Percentiles rank a stretch among this genome's conserved stretches.
phyloP scores from a whole-genome alignment of 2,329 filamentous ascomycete species.

The Neonectria magnoliae region DNA sequence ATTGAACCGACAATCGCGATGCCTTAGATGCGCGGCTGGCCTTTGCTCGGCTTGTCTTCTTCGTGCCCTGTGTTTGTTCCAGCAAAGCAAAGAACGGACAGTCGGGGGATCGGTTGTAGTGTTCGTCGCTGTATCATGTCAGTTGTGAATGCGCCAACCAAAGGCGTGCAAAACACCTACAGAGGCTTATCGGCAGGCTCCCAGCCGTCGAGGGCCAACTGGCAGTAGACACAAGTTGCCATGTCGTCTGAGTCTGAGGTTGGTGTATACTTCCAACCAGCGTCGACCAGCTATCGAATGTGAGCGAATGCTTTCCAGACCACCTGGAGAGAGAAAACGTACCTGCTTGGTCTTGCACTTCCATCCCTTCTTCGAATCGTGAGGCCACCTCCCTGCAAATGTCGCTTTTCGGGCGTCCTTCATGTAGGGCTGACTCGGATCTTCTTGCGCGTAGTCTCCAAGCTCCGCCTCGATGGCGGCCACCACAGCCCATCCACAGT shows the following conservation, averaged over 20 bases:
- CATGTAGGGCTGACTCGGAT: constrained; percentile 78
- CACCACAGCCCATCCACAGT: constrained; percentile 89
- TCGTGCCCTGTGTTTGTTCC: constrained; percentile 63
- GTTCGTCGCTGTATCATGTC: constrained; percentile 74
- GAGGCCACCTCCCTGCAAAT: constrained; percentile 87
- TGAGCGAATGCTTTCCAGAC: not conserved
- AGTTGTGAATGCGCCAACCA: constrained; percentile 37
- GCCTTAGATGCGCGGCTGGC: constrained; percentile 71
- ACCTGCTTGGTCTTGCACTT: constrained; percentile 90
- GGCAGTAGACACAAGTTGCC: constrained; percentile 91
- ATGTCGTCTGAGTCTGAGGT: constrained; percentile 86
- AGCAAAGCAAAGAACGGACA: constrained; percentile 85
- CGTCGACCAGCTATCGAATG: constrained; percentile 76
- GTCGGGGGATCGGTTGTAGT: constrained; percentile 78
- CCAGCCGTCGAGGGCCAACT: constrained; percentile 91
- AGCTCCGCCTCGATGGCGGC: constrained; percentile 69
- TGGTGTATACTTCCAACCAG: constrained; percentile 94
- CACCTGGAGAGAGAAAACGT: constrained; percentile 33
- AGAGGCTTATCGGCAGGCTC: constrained; percentile 90
- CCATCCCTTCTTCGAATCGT: constrained; percentile 89
- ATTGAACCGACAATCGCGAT: constrained; percentile 72
- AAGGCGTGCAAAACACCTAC: constrained; percentile 58
- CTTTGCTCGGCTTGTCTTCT: constrained; percentile 66
- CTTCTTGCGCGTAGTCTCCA: constrained; percentile 72
- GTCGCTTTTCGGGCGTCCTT: constrained; percentile 82